Percentiles rank a stretch among this genome's conserved stretches.
These are phyloP conservation scores for Bipolaris gigantea DNA, from an alignment of 2,329 filamentous ascomycete genomes.

Conservation along the genomic window DNA sequence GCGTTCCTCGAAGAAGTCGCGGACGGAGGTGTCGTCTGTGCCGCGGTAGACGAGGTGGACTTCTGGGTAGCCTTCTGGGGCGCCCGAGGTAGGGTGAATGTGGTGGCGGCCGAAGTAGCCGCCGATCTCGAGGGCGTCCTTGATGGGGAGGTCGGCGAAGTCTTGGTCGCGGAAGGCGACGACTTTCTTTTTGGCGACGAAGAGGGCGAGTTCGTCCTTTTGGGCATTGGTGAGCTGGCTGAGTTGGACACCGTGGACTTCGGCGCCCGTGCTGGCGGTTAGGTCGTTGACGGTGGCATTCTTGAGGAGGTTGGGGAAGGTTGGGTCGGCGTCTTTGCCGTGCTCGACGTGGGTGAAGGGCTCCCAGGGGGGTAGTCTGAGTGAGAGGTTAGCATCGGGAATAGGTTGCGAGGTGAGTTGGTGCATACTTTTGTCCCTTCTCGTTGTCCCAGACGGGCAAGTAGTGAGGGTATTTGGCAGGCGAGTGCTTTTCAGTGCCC, in stretches of 20 bases:
- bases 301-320: constrained; percentile 68
- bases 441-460: constrained; percentile 71
- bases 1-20: constrained; percentile 66
- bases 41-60: constrained; percentile 78
- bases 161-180: constrained; percentile 76
- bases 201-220: constrained; percentile 75
- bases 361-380: constrained; percentile 64
- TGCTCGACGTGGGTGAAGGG: constrained; percentile 75
- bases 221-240: constrained; percentile 67
- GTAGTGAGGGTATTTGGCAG: constrained; percentile 70
- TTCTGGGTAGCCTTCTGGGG: constrained; percentile 72
- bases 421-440: constrained; percentile 22
- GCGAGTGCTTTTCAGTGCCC: constrained; percentile 56
- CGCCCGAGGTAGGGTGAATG: constrained; percentile 77
- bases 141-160: constrained; percentile 65
- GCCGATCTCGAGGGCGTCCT: constrained; percentile 68
- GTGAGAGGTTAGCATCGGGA: constrained; percentile 13
- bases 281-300: constrained; percentile 60
- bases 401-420: neutral
- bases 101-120: constrained; percentile 80
- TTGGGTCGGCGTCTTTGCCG: constrained; percentile 71
- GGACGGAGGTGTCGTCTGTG: constrained; percentile 62
- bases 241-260: constrained; percentile 71
- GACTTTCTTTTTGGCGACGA: constrained; percentile 76
- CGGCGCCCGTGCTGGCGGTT: constrained; percentile 73